Evolutionary conservation across 2,329 filamentous ascomycete species (phyloP).

Genomic region (Epicoccum nigrum): DNA sequence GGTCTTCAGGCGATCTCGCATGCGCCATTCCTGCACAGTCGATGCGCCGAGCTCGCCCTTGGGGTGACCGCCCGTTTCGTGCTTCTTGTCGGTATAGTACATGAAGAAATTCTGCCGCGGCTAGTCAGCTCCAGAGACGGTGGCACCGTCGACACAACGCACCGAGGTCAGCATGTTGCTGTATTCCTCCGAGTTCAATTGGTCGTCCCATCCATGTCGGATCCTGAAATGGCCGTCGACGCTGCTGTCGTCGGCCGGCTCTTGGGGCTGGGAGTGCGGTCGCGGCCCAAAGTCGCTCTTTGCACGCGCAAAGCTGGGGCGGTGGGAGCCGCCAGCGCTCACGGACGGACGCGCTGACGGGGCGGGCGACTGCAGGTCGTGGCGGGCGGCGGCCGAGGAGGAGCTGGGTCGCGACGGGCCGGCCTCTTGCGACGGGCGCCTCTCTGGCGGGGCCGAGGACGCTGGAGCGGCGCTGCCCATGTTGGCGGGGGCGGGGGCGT

Average conservation of each 20-base stretch:
- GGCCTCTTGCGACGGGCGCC: constrained; percentile 20
- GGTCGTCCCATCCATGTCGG: constrained; percentile 89
- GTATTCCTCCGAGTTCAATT: constrained; percentile 89
- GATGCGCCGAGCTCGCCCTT: constrained; percentile 61
- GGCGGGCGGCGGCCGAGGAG: constrained; percentile 29
- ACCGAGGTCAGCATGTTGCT: constrained; percentile 83
- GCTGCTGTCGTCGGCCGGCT: constrained; percentile 48
- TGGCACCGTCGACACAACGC: constrained; percentile 48
- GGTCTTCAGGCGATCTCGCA: constrained; percentile 94
- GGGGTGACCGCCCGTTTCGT: constrained; percentile 90
- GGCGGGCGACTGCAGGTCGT: constrained; percentile 29
- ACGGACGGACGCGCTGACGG: constrained; percentile 56
- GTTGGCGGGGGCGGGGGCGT: constrained; percentile 24
- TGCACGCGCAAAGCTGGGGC: constrained; percentile 56
- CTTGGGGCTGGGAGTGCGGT: constrained; percentile 29
- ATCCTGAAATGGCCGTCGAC: constrained; percentile 62
- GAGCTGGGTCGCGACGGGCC: constrained; percentile 35
- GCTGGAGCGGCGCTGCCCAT: constrained; percentile 27
- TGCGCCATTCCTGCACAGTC: constrained; percentile 90
- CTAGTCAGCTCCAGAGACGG: constrained; percentile 13
- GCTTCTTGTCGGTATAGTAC: constrained; percentile 98
- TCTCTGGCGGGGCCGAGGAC: constrained; percentile 7
- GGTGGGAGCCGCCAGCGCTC: constrained; percentile 55
- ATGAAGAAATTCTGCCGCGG: constrained; percentile 87
- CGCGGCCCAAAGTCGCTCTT: constrained; percentile 67